Conservation (phyloP, 2,329 filamentous ascomycete genomes). For the Escovopsis sp. region DNA sequence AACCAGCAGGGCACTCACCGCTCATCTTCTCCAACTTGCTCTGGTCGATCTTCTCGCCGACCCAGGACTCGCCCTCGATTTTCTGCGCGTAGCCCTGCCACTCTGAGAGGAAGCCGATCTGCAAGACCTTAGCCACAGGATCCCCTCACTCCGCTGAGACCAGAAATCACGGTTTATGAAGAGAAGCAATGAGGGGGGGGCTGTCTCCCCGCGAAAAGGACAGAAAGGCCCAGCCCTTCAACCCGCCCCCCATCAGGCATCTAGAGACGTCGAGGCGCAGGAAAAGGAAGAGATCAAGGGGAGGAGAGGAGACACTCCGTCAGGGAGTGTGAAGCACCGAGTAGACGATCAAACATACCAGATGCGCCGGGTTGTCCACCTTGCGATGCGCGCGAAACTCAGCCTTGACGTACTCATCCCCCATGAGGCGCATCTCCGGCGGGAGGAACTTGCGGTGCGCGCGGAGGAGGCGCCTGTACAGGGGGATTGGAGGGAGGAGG, state of each 20-base stretch:
- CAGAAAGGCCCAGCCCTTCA: too few relatives aligned
- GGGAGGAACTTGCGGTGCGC: constrained; percentile 70
- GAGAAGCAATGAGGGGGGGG: too few relatives aligned
- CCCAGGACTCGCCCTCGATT: constrained; percentile 76
- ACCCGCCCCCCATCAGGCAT: too few relatives aligned
- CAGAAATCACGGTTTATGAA: too few relatives aligned
- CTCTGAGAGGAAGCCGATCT: constrained; percentile 92
- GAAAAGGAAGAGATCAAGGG: neutral
- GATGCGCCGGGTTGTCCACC: constrained; percentile 80
- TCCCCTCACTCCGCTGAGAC: too few relatives aligned
- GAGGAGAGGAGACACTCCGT: too few relatives aligned
- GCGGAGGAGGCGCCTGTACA: constrained; percentile 78
- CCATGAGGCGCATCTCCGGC: constrained; percentile 60
- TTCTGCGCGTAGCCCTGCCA: constrained; percentile 94
- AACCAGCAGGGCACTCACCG: constrained; percentile 37
- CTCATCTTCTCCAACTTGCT: constrained; percentile 86
- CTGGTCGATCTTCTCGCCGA: constrained; percentile 68
- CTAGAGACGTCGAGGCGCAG: too few relatives aligned
- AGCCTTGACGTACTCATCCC: constrained; percentile 83
- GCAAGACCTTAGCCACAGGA: neutral
- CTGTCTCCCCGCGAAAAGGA: too few relatives aligned
- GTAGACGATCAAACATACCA: constrained; percentile 39
- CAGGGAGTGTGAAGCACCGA: neutral
- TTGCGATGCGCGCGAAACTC: constrained; percentile 77
- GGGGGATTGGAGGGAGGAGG: constrained; percentile 70